These are phyloP conservation scores for Cardamine occulta DNA, from an alignment of 345 rosid genomes.

Conservation along the genomic window DNA sequence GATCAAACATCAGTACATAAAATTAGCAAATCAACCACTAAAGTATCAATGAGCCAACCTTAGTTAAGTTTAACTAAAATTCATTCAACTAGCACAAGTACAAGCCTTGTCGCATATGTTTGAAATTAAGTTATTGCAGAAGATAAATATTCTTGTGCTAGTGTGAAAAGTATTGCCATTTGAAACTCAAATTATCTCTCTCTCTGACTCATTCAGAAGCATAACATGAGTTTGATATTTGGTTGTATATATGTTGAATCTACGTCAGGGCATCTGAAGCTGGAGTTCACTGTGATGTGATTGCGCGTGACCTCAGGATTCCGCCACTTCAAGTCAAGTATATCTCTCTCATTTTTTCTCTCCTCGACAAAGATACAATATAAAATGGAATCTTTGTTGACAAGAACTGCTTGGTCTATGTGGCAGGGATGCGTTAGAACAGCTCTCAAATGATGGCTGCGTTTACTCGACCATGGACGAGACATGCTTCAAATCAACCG, in stretches of 20 bases:
- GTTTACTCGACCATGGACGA: constrained; percentile 74
- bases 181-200: constrained; percentile 3
- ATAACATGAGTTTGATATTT: neutral
- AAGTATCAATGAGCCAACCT: constrained; percentile 7
- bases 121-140: constrained; percentile 4
- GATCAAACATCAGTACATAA: neutral
- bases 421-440: constrained; percentile 70
- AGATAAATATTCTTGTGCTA: neutral
- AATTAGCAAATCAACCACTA: neutral
- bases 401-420: constrained; percentile 11
- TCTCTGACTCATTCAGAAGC: neutral
- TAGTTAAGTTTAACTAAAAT: neutral
- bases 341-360: constrained; percentile 31
- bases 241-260: constrained; percentile 13
- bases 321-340: constrained; percentile 68
- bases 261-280: constrained; percentile 54
- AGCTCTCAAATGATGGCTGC: constrained; percentile 60
- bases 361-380: neutral
- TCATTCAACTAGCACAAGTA: neutral
- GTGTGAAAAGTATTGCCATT: neutral
- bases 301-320: constrained; percentile 65
- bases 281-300: constrained; percentile 63
- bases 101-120: neutral
- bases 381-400: neutral
- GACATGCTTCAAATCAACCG: constrained; percentile 66